phyloP scores from a whole-genome alignment of 352 stramenopile species.

The Phytophthora multivora region DNA sequence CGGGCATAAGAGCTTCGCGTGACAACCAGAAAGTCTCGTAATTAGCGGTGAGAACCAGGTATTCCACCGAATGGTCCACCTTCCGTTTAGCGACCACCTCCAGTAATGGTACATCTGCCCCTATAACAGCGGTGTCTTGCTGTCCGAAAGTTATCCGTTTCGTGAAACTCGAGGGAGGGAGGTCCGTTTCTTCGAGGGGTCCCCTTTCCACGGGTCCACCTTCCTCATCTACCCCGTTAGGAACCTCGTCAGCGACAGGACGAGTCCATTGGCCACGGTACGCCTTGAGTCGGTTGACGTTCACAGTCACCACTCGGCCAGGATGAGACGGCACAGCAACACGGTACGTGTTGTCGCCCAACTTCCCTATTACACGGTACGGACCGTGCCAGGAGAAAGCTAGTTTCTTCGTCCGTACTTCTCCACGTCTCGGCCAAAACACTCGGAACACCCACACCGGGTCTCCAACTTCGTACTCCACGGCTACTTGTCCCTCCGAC shows the following conservation, averaged over 20 bases:
- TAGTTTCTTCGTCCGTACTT: not conserved
- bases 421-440: not conserved
- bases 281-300: constrained; percentile 8
- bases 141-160: not conserved
- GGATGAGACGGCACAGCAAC: not conserved
- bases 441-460: not conserved
- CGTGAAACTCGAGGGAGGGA: not conserved
- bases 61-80: not conserved
- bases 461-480: not conserved
- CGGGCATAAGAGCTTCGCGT: not conserved
- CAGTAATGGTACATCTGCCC: not conserved
- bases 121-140: not conserved
- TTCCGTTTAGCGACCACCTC: not conserved
- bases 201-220: not conserved
- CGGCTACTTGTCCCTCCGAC: not conserved
- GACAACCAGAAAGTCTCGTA: constrained; percentile 4
- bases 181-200: not conserved
- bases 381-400: constrained; percentile 2
- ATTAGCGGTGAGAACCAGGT: not conserved
- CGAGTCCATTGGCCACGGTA: not conserved
- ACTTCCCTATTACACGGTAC: not conserved
- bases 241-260: not conserved
- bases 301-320: not conserved
- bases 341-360: not conserved
- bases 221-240: not conserved